Evolutionary conservation across 2,329 filamentous ascomycete species (phyloP).

Genomic region (Diplodia corticola): DNA sequence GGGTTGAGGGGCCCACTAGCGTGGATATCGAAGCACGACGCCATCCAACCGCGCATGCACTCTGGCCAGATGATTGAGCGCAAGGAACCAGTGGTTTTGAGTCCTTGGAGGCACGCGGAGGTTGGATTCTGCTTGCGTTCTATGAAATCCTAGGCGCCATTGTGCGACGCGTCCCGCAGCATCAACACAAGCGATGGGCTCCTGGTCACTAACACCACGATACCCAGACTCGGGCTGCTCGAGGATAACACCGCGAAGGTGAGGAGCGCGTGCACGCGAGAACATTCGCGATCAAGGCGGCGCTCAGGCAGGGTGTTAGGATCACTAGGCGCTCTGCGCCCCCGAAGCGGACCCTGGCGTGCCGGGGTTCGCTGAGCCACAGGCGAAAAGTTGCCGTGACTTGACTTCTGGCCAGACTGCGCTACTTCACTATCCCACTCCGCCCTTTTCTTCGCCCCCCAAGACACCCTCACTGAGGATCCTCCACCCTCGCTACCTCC

Average conservation of each 20-base stretch:
- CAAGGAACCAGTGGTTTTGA: background rate
- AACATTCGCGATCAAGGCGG: background rate
- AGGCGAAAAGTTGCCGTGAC: conserved; percentile 20
- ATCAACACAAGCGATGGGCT: background rate
- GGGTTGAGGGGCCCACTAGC: background rate
- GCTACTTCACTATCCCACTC: conserved; percentile 10
- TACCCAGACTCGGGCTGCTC: background rate
- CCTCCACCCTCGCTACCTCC: background rate
- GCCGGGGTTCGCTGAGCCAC: conserved; percentile 17
- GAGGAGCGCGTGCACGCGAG: background rate
- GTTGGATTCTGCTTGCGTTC: background rate
- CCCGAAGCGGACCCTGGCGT: conserved; percentile 15
- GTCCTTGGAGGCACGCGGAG: background rate
- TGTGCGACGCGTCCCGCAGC: background rate
- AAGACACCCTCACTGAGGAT: background rate
- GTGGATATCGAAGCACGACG: too few relatives aligned
- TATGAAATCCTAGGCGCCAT: background rate
- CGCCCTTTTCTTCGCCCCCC: conserved; percentile 4
- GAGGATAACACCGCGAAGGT: background rate
- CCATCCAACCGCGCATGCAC: background rate
- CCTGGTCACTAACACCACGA: background rate
- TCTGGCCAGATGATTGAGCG: background rate
- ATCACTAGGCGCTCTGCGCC: conserved; percentile 3
- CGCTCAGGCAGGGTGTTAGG: background rate
- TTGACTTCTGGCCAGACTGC: conserved; percentile 20